These are phyloP conservation scores for Immersiella caudata DNA, from an alignment of 495 filamentous ascomycete genomes.

Conservation along the genomic window DNA sequence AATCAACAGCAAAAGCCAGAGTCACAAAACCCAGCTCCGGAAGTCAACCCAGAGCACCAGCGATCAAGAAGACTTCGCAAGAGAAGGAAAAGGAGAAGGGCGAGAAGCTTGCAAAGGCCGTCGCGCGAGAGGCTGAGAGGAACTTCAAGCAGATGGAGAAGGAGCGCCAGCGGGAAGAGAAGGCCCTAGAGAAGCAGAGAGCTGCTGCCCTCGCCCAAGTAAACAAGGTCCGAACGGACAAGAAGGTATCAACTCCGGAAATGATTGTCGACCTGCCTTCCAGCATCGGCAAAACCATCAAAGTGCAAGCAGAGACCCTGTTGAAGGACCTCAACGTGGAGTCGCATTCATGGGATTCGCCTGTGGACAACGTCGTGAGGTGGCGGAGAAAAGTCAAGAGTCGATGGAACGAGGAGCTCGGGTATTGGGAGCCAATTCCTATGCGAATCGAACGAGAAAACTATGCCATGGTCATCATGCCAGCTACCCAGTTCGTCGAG, in stretches of 20 bases:
- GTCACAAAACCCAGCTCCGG: conserved; percentile 7
- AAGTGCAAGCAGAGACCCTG: conserved; percentile 60
- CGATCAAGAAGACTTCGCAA: conserved; percentile 35
- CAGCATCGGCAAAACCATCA: conserved; percentile 56
- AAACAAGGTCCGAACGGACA: conserved; percentile 75
- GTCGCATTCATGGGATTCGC: conserved; percentile 49
- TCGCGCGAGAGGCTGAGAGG: conserved; percentile 55
- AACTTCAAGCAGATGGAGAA: conserved; percentile 55
- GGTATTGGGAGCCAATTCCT: conserved; percentile 68
- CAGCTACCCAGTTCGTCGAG: conserved; percentile 70
- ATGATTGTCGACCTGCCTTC: conserved; percentile 81
- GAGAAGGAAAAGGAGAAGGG: conserved; percentile 42
- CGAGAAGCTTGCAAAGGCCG: conserved; percentile 41
- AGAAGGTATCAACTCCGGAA: conserved; percentile 73
- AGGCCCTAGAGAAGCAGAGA: conserved; percentile 62
- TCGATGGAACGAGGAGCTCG: conserved; percentile 61
- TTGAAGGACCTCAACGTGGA: conserved; percentile 46
- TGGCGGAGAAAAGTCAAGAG: conserved; percentile 74
- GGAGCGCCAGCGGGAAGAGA: conserved; percentile 61
- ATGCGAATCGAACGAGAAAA: conserved; percentile 61
- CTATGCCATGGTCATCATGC: conserved; percentile 67
- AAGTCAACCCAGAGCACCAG: conserved; percentile 15
- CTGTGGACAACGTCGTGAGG: conserved; percentile 63
- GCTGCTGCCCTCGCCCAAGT: conserved; percentile 71
- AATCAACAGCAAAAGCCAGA: background rate